These are phyloP conservation scores for Protomyces lactucae-debilis DNA, from an alignment of 1,139 yeast genomes.

Conservation along the genomic window DNA sequence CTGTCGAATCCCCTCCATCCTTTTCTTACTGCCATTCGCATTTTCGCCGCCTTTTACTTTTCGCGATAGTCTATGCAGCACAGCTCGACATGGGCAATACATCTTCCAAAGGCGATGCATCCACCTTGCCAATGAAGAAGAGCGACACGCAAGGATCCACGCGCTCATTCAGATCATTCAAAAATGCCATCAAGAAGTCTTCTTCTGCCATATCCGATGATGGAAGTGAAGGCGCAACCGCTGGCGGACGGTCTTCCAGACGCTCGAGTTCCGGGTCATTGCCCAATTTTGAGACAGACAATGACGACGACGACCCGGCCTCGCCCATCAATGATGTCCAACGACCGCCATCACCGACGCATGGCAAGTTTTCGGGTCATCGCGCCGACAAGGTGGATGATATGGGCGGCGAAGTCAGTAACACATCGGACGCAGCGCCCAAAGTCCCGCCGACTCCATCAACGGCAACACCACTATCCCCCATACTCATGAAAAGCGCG, in stretches of 20 bases:
- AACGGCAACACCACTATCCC: constrained; percentile 26
- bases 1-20: no score
- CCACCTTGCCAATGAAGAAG: constrained; percentile 43
- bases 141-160: constrained; percentile 45
- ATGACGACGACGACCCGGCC: constrained; percentile 18
- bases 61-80: neutral
- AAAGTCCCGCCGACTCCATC: constrained; percentile 26
- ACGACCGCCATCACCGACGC: constrained; percentile 25
- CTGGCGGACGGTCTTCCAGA: constrained; percentile 12
- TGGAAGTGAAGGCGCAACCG: constrained; percentile 5
- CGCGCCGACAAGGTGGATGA: constrained; percentile 7
- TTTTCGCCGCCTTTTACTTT: no score
- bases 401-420: constrained; percentile 19
- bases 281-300: neutral
- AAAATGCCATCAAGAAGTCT: constrained; percentile 13
- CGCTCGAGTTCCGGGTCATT: constrained; percentile 16
- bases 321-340: constrained; percentile 11
- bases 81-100: constrained; percentile 31
- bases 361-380: constrained; percentile 24
- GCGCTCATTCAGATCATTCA: constrained; percentile 38
- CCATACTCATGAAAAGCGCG: constrained; percentile 28
- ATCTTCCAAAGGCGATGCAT: constrained; percentile 36
- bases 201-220: constrained; percentile 2
- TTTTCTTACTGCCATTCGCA: no score
- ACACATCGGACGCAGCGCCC: constrained; percentile 16